These are phyloP conservation scores for Juglanconis sp. DNA, from an alignment of 2,329 filamentous ascomycete genomes.

Conservation along the genomic window DNA sequence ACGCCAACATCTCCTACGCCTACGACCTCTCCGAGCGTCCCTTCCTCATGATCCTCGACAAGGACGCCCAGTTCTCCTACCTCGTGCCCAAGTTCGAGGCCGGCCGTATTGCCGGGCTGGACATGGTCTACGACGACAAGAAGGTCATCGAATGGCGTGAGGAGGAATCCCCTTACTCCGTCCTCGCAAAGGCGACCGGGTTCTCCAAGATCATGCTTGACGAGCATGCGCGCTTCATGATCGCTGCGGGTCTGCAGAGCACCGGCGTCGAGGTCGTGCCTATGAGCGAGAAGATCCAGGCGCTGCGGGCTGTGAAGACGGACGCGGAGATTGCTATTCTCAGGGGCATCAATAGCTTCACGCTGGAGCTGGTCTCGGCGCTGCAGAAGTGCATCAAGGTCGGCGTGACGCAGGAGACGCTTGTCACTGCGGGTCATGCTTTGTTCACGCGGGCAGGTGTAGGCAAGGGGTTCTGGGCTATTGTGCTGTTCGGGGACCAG, in stretches of 20 bases:
- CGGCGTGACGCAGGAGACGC: conserved; percentile 26
- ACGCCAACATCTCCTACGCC: conserved; percentile 23
- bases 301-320: conserved; percentile 27
- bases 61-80: conserved; percentile 25
- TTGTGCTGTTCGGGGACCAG: conserved; percentile 28
- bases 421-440: conserved; percentile 19
- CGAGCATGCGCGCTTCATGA: conserved; percentile 28
- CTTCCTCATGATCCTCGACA: conserved; percentile 25
- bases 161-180: conserved; percentile 26
- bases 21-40: conserved; percentile 28
- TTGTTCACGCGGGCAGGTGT: conserved; percentile 27
- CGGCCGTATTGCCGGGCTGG: conserved; percentile 26
- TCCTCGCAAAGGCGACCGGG: conserved; percentile 21
- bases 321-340: conserved; percentile 26
- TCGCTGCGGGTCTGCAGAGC: conserved; percentile 25
- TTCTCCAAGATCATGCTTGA: conserved; percentile 27
- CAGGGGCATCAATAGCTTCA: conserved; percentile 27
- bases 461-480: conserved; percentile 26
- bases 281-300: conserved; percentile 26
- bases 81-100: conserved; percentile 29
- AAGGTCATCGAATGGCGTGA: conserved; percentile 27
- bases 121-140: conserved; percentile 26
- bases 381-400: conserved; percentile 25
- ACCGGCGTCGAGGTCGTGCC: conserved; percentile 26
- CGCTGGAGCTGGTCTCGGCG: conserved; percentile 26